Evolutionary conservation across 148 eudicot species (phyloP), one percentile per base, ranked within the genome.

Genomic region (Spergularia bocconei): DNA sequence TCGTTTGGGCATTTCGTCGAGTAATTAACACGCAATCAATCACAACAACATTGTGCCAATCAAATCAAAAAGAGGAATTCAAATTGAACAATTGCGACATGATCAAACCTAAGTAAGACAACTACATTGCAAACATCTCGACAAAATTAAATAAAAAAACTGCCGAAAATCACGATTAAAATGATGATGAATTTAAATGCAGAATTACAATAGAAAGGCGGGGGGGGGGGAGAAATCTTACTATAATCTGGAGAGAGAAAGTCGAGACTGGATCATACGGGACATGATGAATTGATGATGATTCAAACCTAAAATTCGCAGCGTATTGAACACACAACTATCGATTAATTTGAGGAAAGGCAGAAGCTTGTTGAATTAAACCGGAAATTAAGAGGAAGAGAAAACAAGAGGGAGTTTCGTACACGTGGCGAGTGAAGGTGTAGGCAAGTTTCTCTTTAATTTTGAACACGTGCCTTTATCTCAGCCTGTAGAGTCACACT

Each of bases 201-300:
- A 71, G 41, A 16, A 38, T 19, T 15, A 41, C 60, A 11, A 19
- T 7, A 36, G 41, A 71, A 20, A 2, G 58, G 20, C 13, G 33
- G 25, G 25, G 33, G n/a, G n/a, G n/a, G n/a, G n/a, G 67, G 54
- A 48, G 38, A n/a, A 58, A 68, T 67, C 83, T 55, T 73, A 88
- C 88, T 74, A 63, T 73, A 83, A 62, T 79, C 77, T 81, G 74
- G 84, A 86, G 63, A 83, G 79, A 61, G 77, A 77, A 33, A 23
- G 55, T 23, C 83, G 82, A 14, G 84, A 80, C 11, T 81, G 79
- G 70, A 88, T 84, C 72, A 86, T 75, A 57, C 91, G 89, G 62
- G 85, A 88, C 91, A 88, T 88, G 74, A 52, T 53, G n/a, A n/a
- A n/a, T n/a, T n/a, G 71, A 11, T 10, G 5, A 1, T 29, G 36